phyloP scores from a whole-genome alignment of 2,329 filamentous ascomycete species.

The Pseudocercospora crystallina region DNA sequence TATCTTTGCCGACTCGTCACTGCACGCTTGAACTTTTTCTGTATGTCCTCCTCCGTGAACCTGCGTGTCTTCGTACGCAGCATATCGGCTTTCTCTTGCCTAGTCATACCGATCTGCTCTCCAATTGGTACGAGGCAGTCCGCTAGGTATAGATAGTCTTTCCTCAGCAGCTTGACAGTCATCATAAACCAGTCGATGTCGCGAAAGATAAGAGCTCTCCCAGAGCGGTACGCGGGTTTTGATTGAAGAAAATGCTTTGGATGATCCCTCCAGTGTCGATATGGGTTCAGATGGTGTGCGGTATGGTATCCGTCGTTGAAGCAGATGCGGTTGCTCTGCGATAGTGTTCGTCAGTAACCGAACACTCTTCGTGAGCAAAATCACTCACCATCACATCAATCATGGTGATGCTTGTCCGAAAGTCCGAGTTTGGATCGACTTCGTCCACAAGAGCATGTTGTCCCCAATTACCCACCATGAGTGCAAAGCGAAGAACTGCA shows the following conservation, averaged over 20 bases:
- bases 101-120: constrained; percentile 64
- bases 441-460: constrained; percentile 79
- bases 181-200: constrained; percentile 80
- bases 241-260: constrained; percentile 69
- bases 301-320: constrained; percentile 82
- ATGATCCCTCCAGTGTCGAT: constrained; percentile 78
- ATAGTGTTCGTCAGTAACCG: no score
- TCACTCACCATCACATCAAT: constrained; percentile 73
- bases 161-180: constrained; percentile 64
- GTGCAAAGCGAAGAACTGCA: constrained; percentile 63
- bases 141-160: constrained; percentile 70
- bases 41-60: constrained; percentile 66
- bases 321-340: constrained; percentile 75
- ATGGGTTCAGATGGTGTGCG: constrained; percentile 74
- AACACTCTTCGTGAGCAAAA: no score
- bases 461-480: constrained; percentile 83
- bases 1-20: no score
- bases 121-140: constrained; percentile 72
- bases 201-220: constrained; percentile 72
- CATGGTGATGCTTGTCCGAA: constrained; percentile 72
- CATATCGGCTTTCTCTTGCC: constrained; percentile 63
- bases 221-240: constrained; percentile 64
- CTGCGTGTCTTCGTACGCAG: constrained; percentile 63
- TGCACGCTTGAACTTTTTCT: constrained; percentile 49
- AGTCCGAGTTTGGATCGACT: constrained; percentile 72